These are phyloP conservation scores for Neurospora pannonica DNA, from an alignment of 495 filamentous ascomycete genomes.

Conservation along the genomic window DNA sequence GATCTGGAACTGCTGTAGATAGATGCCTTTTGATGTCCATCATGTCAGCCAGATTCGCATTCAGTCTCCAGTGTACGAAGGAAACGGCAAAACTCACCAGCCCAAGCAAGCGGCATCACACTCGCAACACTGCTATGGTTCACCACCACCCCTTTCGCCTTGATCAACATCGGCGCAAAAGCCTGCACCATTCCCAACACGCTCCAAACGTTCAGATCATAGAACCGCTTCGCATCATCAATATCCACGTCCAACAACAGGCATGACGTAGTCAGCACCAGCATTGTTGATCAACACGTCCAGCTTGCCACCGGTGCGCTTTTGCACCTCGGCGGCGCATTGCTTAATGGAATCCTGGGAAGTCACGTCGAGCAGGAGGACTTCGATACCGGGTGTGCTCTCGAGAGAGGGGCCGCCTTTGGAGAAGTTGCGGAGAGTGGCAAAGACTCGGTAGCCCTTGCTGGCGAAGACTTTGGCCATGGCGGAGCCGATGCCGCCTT, in stretches of 20 bases:
- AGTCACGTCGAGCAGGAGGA: constrained; percentile 41
- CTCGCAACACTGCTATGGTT: constrained; percentile 38
- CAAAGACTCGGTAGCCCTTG: constrained; percentile 45
- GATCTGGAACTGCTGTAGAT: constrained; percentile 46
- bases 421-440: constrained; percentile 38
- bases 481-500: constrained; percentile 46
- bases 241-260: constrained; percentile 37
- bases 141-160: constrained; percentile 36
- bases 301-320: constrained; percentile 28
- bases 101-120: constrained; percentile 1
- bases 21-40: constrained; percentile 18
- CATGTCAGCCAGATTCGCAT: not conserved
- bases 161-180: constrained; percentile 44
- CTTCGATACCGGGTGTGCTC: constrained; percentile 30
- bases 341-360: constrained; percentile 26
- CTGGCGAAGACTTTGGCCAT: constrained; percentile 39
- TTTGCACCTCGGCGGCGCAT: constrained; percentile 16
- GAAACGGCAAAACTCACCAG: constrained; percentile 3
- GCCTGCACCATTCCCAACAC: constrained; percentile 41
- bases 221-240: constrained; percentile 31
- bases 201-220: constrained; percentile 46
- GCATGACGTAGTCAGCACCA: constrained; percentile 31
- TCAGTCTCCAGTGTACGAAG: not conserved
- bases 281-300: constrained; percentile 49
- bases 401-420: constrained; percentile 30